phyloP scores from a whole-genome alignment of 805 yeast species.

The Candida berthetii region DNA sequence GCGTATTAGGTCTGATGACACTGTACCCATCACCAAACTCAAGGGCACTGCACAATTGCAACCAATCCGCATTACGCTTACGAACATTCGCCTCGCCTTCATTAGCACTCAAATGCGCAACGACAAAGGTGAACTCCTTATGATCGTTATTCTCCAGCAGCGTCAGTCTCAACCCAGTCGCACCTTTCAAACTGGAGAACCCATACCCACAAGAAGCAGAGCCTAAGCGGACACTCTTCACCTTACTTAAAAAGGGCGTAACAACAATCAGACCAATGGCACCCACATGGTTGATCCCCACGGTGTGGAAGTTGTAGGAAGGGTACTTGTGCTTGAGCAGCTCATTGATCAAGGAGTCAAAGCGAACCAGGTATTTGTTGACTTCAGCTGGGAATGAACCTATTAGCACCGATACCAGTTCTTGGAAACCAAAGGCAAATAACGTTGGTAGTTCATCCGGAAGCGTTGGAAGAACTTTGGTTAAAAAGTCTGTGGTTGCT shows the following conservation, averaged over 20 bases:
- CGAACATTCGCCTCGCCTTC: constrained; percentile 50
- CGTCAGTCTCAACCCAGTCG: constrained; percentile 50
- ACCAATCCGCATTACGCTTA: constrained; percentile 48
- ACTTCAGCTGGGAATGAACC: constrained; percentile 38
- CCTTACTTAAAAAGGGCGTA: constrained; percentile 29
- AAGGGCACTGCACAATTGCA: constrained; percentile 42
- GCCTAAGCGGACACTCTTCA: constrained; percentile 23
- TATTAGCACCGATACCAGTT: constrained; percentile 49
- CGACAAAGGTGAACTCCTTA: constrained; percentile 48
- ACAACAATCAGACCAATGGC: constrained; percentile 51
- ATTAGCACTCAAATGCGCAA: constrained; percentile 71
- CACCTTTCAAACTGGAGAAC: constrained; percentile 70
- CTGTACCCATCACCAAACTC: constrained; percentile 54
- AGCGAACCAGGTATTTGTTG: constrained; percentile 26
- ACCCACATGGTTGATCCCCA: constrained; percentile 44
- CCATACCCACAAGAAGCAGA: constrained; percentile 48
- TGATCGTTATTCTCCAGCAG: constrained; percentile 17
- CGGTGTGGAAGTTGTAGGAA: constrained; percentile 30
- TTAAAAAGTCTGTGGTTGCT: constrained; percentile 23
- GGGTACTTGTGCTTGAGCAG: constrained; percentile 30
- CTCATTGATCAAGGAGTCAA: constrained; percentile 29
- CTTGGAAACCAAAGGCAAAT: constrained; percentile 63
- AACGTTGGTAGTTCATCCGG: constrained; percentile 35
- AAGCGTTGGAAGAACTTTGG: constrained; percentile 21
- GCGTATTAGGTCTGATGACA: constrained; percentile 44